phyloP scores from a whole-genome alignment of 805 yeast species.

The Grigorovia transvaalensis region DNA sequence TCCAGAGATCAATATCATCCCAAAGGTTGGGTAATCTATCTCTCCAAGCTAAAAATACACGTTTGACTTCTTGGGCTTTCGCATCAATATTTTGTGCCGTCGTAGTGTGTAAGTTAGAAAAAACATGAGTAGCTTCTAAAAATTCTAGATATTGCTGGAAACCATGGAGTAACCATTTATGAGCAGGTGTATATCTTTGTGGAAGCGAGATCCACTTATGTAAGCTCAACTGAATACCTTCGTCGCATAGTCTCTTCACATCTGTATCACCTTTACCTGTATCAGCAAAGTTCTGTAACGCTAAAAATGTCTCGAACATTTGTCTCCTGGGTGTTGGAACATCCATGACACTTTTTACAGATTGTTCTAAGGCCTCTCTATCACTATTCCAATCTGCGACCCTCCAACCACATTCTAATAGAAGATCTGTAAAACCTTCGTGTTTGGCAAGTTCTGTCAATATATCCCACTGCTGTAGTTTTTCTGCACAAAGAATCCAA shows the following conservation, averaged over 20 bases:
- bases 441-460: conserved; percentile 93
- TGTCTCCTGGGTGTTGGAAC: conserved; percentile 97
- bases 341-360: conserved; percentile 94
- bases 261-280: conserved; percentile 79
- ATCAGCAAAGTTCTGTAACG: conserved; percentile 88
- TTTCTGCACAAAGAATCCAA: conserved; percentile 96
- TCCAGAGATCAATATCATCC: conserved; percentile 98
- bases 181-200: conserved; percentile 62
- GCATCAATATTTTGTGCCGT: conserved; percentile 86
- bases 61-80: conserved; percentile 86
- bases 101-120: conserved; percentile 76
- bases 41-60: conserved; percentile 95
- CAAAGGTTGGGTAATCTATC: conserved; percentile 92
- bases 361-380: conserved; percentile 85
- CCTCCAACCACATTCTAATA: conserved; percentile 99
- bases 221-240: conserved; percentile 86
- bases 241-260: conserved; percentile 80
- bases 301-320: conserved; percentile 86
- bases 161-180: conserved; percentile 78
- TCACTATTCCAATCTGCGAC: conserved; percentile 98
- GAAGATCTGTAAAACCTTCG: conserved; percentile 90
- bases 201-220: conserved; percentile 93
- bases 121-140: conserved; percentile 93
- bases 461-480: conserved; percentile 96
- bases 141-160: conserved; percentile 97